A percentile compares a stretch with the other conserved stretches of the same genome.
phyloP scores from a whole-genome alignment of 2,329 filamentous ascomycete genomes.

The Zymoseptoria tritici region DNA sequence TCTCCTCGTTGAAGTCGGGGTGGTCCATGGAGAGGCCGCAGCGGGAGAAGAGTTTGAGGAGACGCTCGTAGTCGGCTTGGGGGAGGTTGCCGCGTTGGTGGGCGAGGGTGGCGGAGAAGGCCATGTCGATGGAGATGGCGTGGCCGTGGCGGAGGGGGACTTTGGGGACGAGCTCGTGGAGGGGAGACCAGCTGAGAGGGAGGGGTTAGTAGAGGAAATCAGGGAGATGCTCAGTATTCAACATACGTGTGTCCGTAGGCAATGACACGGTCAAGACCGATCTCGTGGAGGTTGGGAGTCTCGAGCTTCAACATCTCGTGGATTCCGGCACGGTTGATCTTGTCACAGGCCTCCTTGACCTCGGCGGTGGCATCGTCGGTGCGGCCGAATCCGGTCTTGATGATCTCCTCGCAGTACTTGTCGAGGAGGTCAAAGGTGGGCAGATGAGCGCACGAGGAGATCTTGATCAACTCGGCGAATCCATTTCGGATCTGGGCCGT shows the following conservation, averaged over 20 bases:
- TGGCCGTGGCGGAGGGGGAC: slow-evolving; percentile 65
- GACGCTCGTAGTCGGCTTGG: slow-evolving; percentile 52
- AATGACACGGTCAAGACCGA: slow-evolving; percentile 64
- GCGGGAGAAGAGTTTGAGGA: slow-evolving; percentile 61
- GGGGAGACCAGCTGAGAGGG: slow-evolving; percentile 54
- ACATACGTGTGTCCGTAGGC: slow-evolving; percentile 63
- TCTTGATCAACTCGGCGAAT: slow-evolving; percentile 70
- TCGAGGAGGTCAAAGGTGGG: slow-evolving; percentile 61
- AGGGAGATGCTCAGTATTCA: not conserved
- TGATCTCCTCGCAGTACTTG: slow-evolving; percentile 61
- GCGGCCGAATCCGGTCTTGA: slow-evolving; percentile 58
- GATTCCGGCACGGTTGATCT: slow-evolving; percentile 62
- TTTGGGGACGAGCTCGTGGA: slow-evolving; percentile 62
- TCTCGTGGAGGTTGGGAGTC: slow-evolving; percentile 66
- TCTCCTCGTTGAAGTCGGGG: slow-evolving; percentile 56
- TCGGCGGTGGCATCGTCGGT: slow-evolving; percentile 49
- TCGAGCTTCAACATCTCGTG: slow-evolving; percentile 67
- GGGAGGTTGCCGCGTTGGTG: slow-evolving; percentile 55
- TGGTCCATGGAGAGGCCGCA: slow-evolving; percentile 67
- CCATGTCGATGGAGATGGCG: slow-evolving; percentile 70
- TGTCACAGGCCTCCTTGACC: slow-evolving; percentile 54
- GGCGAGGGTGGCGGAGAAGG: slow-evolving; percentile 63
- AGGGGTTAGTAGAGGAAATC: slow-evolving; percentile 5
- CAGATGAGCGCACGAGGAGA: slow-evolving; percentile 61
- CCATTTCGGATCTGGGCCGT: slow-evolving; percentile 63